phyloP scores from a whole-genome alignment of 116 monocot genomes.

The Iris pallida region DNA sequence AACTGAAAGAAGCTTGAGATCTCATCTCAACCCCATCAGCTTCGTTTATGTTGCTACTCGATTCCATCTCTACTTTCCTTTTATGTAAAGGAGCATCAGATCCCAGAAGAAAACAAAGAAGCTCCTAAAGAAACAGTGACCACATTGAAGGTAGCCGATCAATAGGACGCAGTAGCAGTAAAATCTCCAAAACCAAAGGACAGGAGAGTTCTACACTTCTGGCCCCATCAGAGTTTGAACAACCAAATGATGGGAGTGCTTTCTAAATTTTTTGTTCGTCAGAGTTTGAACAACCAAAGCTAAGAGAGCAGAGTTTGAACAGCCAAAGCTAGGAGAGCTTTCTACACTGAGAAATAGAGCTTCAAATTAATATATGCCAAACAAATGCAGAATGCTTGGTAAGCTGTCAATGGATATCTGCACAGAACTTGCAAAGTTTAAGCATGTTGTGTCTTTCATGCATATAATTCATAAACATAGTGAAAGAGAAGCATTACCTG shows the following conservation, averaged over 20 bases:
- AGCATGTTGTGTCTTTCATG: neutral
- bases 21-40: constrained; percentile 9
- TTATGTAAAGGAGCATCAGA: constrained; percentile 23
- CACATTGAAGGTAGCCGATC: constrained; percentile 66
- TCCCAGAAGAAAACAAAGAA: constrained; percentile 63
- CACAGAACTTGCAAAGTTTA: constrained; percentile 13
- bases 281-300: too few species aligned
- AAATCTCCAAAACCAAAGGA: constrained; percentile 82
- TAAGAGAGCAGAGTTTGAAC: constrained; percentile 20
- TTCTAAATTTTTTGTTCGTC: too few species aligned
- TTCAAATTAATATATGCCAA: constrained; percentile 86
- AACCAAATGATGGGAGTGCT: too few species aligned
- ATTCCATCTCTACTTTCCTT: constrained; percentile 24
- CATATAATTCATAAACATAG: neutral
- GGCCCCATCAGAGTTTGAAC: too few species aligned
- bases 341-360: constrained; percentile 78
- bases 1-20: neutral
- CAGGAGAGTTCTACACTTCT: too few species aligned
- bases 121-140: constrained; percentile 45
- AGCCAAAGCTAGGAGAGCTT: neutral
- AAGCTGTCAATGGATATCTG: constrained; percentile 88
- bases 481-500: constrained; percentile 33
- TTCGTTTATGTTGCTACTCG: constrained; percentile 4
- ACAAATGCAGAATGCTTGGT: constrained; percentile 96
- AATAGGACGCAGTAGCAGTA: constrained; percentile 67